A percentile compares a stretch with the other conserved stretches of the same genome.
phyloP scores from a whole-genome alignment of 2,329 filamentous ascomycete genomes.

The Chaetomium sp. region DNA sequence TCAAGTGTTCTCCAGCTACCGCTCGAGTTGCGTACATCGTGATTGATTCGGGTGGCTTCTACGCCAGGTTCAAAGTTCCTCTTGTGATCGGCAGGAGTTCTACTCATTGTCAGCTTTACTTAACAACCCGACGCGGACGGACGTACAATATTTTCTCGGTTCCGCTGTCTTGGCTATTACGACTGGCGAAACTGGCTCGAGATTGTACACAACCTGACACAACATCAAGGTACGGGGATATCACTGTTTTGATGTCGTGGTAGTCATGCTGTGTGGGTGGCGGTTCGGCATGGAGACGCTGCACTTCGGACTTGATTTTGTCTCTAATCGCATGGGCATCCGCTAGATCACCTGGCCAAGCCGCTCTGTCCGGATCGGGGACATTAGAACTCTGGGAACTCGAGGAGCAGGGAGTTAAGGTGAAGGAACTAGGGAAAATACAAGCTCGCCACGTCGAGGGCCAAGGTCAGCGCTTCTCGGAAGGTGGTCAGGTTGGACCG shows the following conservation, averaged over 20 bases:
- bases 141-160: background rate
- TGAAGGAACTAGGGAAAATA: slow-evolving; percentile 10
- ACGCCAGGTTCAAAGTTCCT: no score
- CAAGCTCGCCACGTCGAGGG: slow-evolving; percentile 29
- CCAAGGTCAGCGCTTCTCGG: slow-evolving; percentile 27
- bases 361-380: background rate
- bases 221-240: slow-evolving; percentile 26
- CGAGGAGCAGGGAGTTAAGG: background rate
- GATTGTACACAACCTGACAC: slow-evolving; percentile 21
- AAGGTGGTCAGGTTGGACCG: slow-evolving; percentile 23
- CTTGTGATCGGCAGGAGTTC: background rate
- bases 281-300: slow-evolving; percentile 15
- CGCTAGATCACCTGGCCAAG: background rate
- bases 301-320: slow-evolving; percentile 19
- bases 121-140: no score
- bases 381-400: background rate
- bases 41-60: background rate
- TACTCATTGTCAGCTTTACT: background rate
- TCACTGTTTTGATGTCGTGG: slow-evolving; percentile 4
- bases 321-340: slow-evolving; percentile 9
- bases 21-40: background rate
- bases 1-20: background rate
- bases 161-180: background rate
- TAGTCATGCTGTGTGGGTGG: background rate
- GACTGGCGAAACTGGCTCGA: background rate